Evolutionary conservation across 1,284 basidiomycete genomes (phyloP), one percentile per base, ranked within the genome.

Genomic region (Cutaneotrichosporon sp.): DNA sequence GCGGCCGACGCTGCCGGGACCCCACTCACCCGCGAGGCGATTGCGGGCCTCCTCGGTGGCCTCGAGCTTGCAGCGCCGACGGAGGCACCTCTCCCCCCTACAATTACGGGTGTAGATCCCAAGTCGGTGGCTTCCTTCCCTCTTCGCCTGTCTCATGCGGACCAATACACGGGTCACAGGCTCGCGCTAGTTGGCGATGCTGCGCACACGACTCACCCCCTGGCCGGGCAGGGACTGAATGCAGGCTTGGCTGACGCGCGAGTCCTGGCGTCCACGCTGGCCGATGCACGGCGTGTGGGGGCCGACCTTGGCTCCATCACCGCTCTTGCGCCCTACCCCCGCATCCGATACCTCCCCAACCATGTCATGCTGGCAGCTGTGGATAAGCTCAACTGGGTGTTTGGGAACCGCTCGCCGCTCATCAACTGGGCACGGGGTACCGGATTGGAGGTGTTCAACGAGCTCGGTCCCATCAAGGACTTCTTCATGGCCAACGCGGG

Each of bases 221-320:
- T 98, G n/a, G 94, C 93, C 0, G 96, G 96, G 1, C 96, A 98
- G 69, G 96, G 94, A 0, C 77, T 98, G 37, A 98, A 99, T 71
- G 78, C 94, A 64, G 96, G 94, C 17, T 77, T 99, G 16, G 87
- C 81, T 2, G 94, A 99, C 68, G 90, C 85, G 0, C 80, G 85
- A 63, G 80, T 81, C 49, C 80, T 94, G 19, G 77, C 83, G 2
- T 76, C 78, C 32, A 83, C 82, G 59, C 82, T 93, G 37, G 75
- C 82, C 26, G 64, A 76, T 6, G 79, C 84, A 0, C 64, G 87
- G 27, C 59, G 64, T 16, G 70, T 78, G 7, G 91, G 90, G 6
- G 83, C 84, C 5, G 92, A 94, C 69, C 80, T 94, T 48, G 91
- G 91, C 83, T 85, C 87, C 3, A 81, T 84, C 62, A 89, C 86